phyloP scores from a whole-genome alignment of 2,329 filamentous ascomycete species.

The Fusarium sp. region DNA sequence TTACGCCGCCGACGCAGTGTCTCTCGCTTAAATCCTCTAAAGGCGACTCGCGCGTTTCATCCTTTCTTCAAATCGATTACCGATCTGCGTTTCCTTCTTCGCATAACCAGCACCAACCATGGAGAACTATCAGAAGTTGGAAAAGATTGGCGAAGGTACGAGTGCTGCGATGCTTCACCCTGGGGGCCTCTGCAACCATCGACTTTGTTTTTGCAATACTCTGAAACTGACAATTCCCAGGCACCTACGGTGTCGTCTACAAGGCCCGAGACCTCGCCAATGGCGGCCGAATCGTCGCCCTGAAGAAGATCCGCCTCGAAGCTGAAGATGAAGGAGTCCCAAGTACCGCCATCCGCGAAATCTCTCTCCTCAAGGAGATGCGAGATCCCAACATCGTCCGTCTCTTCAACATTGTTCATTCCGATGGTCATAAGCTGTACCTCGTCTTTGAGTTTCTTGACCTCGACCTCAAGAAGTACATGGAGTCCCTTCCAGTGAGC shows the following conservation, averaged over 20 bases:
- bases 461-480: conserved; percentile 94
- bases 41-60: conserved; percentile 24
- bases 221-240: conserved; percentile 60
- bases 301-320: conserved; percentile 96
- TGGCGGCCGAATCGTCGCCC: conserved; percentile 86
- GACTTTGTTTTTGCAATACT: not conserved
- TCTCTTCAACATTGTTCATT: conserved; percentile 92
- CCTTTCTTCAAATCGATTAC: conserved; percentile 25
- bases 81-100: conserved; percentile 19
- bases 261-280: conserved; percentile 90
- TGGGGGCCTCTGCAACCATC: conserved; percentile 12
- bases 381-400: conserved; percentile 91
- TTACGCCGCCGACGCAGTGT: conserved; percentile 38
- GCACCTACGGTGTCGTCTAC: conserved; percentile 96
- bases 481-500: conserved; percentile 88
- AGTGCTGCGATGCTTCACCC: conserved; percentile 18
- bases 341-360: conserved; percentile 93
- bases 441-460: conserved; percentile 94
- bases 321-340: conserved; percentile 96
- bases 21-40: conserved; percentile 30
- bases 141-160: conserved; percentile 96
- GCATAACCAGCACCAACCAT: conserved; percentile 62
- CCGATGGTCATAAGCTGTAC: conserved; percentile 94
- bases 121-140: conserved; percentile 97
- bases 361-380: conserved; percentile 95